phyloP scores from a whole-genome alignment of 495 filamentous ascomycete species.

The Aspergillus coremiiformis region DNA sequence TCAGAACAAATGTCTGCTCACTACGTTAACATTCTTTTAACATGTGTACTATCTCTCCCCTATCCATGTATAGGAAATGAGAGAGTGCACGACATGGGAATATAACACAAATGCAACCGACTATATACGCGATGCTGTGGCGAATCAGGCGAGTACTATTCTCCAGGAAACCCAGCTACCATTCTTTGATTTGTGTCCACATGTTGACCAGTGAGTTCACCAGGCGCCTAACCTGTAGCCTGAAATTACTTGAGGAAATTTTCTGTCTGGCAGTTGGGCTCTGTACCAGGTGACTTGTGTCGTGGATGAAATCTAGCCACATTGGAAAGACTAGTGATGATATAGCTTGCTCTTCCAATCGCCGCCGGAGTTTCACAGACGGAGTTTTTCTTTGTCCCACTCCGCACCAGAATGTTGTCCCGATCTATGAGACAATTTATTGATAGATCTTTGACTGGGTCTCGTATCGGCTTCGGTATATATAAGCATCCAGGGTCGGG shows the following conservation, averaged over 20 bases:
- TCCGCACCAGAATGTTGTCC: neutral
- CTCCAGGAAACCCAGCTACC: no score
- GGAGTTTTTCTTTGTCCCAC: slow-evolving; percentile 7
- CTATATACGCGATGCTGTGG: neutral
- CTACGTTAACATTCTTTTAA: neutral
- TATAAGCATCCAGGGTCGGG: neutral
- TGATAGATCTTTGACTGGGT: neutral
- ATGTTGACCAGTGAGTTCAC: neutral
- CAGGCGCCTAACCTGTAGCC: neutral
- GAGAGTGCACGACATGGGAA: neutral
- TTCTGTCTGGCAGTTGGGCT: no score
- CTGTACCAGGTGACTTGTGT: no score
- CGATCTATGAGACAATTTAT: neutral
- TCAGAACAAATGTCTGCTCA: neutral
- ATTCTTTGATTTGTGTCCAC: neutral
- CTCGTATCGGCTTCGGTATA: neutral
- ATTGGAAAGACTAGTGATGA: neutral
- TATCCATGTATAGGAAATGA: neutral
- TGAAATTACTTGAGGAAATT: neutral
- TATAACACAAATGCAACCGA: neutral
- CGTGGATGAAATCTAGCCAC: neutral
- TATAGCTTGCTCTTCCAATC: neutral
- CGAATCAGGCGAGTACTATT: neutral
- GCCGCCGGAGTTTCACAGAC: slow-evolving; percentile 12
- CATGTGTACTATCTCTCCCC: neutral